Evolutionary conservation across 441 rosid genomes (phyloP), one percentile per base, ranked within the genome.

Genomic region (Gossypium schwendimanii): DNA sequence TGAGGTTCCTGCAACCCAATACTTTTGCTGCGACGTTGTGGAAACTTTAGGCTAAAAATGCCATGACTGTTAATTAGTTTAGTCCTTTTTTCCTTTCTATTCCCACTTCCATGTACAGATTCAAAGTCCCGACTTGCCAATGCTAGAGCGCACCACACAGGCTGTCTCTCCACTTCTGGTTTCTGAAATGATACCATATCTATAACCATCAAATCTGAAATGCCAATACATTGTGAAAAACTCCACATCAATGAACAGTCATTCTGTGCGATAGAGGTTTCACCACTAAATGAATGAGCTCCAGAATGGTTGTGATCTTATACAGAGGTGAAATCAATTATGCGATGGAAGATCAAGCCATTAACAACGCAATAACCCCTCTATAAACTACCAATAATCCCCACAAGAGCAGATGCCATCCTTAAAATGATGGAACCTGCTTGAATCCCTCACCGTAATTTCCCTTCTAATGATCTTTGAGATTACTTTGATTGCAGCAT

Each of bases 381-480:
- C 8, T 41, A 33, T 17, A 26, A 24, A 33, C 21, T 85, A 91
- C 97, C 98, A 93, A 74, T 84, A 93, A 82, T 93, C 92, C 61
- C 83, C 76, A 71, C 98, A 91, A 17, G 96, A 91, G 79, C 97
- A 89, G 54, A 71, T 26, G 6, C 97, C 96, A 70, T 85, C 86
- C 71, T 55, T 88, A 79, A 92, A 88, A 78, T 83, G 95, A 77
- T 91, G 95, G 81, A 89, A 91, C 73, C 98, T 87, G 76, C 85
- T 88, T 33, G 92, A 84, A 84, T 91, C 98, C 76, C 98, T 85
- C 8, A 89, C 86, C 14, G 90, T 88, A 31, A 88, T 91, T 75
- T 87, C 90, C 73, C 95, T 85, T 68, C 78, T 75, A 17, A 77
- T 88, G 64, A 86, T 81, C 83, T 88, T 91, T 2, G 97, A 88